Percentiles rank a stretch among this genome's conserved stretches.
These are phyloP conservation scores for Globisporangium barbulae DNA, from an alignment of 352 stramenopile species.

Conservation along the genomic window DNA sequence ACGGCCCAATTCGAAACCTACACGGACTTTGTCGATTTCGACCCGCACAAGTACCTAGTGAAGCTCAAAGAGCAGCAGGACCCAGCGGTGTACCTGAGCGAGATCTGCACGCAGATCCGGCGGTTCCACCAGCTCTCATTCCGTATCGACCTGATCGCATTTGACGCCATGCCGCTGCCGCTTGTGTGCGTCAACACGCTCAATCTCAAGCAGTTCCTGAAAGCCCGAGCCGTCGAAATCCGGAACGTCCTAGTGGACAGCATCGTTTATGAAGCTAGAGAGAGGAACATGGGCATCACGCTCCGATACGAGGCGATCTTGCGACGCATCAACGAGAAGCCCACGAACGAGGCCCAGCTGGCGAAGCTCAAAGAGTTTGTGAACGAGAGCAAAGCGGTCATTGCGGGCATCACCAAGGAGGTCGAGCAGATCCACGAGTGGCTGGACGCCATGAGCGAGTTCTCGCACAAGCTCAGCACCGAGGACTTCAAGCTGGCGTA, in stretches of 20 bases:
- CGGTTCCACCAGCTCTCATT: conserved; percentile 69
- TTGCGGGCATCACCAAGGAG: conserved; percentile 72
- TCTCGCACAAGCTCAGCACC: conserved; percentile 78
- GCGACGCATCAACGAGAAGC: conserved; percentile 88
- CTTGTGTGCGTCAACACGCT: conserved; percentile 77
- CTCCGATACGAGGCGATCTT: conserved; percentile 88
- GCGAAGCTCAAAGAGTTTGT: conserved; percentile 90
- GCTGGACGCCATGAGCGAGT: conserved; percentile 76
- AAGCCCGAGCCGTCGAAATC: conserved; percentile 62
- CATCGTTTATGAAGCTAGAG: conserved; percentile 69
- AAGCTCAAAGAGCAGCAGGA: conserved; percentile 36
- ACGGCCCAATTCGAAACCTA: conserved; percentile 73
- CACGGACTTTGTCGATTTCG: conserved; percentile 81
- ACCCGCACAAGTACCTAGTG: conserved; percentile 67
- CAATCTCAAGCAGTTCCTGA: conserved; percentile 66
- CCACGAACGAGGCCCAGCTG: conserved; percentile 90
- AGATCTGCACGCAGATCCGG: conserved; percentile 67
- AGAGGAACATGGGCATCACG: conserved; percentile 88
- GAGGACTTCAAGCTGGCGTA: conserved; percentile 90
- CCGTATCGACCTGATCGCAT: conserved; percentile 61
- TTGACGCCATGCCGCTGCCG: conserved; percentile 70
- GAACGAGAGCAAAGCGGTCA: conserved; percentile 71
- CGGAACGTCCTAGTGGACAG: conserved; percentile 79
- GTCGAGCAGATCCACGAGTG: conserved; percentile 71
- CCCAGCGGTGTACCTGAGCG: conserved; percentile 29